These are phyloP conservation scores for Agrocybe pediades DNA, from an alignment of 768 basidiomycete genomes.

Conservation along the genomic window DNA sequence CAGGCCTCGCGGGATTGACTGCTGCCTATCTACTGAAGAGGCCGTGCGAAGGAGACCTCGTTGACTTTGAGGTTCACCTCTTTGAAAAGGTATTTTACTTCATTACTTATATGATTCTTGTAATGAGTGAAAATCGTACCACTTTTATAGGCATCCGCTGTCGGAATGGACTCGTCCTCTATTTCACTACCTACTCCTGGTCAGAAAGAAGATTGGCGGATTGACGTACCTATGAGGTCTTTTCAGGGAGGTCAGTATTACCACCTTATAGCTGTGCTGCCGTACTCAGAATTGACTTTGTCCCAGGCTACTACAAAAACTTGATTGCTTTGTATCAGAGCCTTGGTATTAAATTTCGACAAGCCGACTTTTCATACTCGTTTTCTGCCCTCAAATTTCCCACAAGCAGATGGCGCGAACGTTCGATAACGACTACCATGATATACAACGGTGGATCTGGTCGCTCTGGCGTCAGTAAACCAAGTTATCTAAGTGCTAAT, in stretches of 20 bases:
- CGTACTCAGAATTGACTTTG: neutral
- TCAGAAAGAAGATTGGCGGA: slow-evolving; percentile 44
- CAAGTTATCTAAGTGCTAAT: slow-evolving; percentile 27
- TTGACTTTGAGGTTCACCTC: slow-evolving; percentile 66
- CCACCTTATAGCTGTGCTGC: neutral
- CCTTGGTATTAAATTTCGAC: slow-evolving; percentile 58
- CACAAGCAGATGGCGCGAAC: slow-evolving; percentile 12
- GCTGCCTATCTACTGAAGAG: slow-evolving; percentile 59
- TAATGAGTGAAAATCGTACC: neutral
- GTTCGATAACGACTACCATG: slow-evolving; percentile 46
- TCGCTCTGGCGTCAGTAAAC: slow-evolving; percentile 52
- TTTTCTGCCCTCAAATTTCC: slow-evolving; percentile 54
- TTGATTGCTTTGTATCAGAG: slow-evolving; percentile 67
- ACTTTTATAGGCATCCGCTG: slow-evolving; percentile 41
- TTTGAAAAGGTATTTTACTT: slow-evolving; percentile 65
- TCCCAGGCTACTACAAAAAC: slow-evolving; percentile 65
- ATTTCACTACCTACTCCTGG: slow-evolving; percentile 44
- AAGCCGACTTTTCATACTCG: slow-evolving; percentile 68
- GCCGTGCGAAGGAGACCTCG: slow-evolving; percentile 31
- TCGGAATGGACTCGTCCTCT: slow-evolving; percentile 74
- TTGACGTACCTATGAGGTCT: slow-evolving; percentile 82
- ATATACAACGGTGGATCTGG: slow-evolving; percentile 71
- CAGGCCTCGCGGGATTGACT: slow-evolving; percentile 73
- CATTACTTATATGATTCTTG: neutral
- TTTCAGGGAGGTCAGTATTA: slow-evolving; percentile 69